Percentiles rank a stretch among this genome's conserved stretches.
phyloP scores from a whole-genome alignment of 805 yeast species.

The Pachysolen tannophilus region DNA sequence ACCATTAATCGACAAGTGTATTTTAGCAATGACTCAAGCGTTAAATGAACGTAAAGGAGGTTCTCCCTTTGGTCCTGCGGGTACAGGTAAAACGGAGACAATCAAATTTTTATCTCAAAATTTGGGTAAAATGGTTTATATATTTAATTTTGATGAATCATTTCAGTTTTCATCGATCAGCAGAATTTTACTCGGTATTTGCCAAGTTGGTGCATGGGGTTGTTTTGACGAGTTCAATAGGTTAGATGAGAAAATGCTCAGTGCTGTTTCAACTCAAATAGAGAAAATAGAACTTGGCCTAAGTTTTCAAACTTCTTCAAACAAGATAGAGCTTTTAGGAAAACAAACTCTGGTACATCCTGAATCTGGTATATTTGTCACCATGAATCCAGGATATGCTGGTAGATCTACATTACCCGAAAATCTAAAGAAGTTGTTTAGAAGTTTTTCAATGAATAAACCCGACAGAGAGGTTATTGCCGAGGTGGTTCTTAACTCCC shows the following conservation, averaged over 20 bases:
- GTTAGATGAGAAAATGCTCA: constrained; percentile 57
- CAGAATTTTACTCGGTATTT: constrained; percentile 68
- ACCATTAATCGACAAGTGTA: constrained; percentile 58
- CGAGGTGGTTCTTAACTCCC: constrained; percentile 62
- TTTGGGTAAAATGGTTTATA: constrained; percentile 74
- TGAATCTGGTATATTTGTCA: constrained; percentile 70
- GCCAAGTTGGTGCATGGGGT: constrained; percentile 86
- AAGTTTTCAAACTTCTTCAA: constrained; percentile 3
- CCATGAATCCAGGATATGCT: constrained; percentile 84
- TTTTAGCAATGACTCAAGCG: constrained; percentile 66
- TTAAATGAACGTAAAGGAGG: constrained; percentile 74
- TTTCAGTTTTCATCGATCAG: constrained; percentile 78
- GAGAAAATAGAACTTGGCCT: constrained; percentile 61
- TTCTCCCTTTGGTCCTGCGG: constrained; percentile 92
- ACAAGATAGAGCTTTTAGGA: constrained; percentile 34
- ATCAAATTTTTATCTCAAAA: constrained; percentile 76
- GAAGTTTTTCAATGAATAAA: constrained; percentile 62
- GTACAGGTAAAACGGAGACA: constrained; percentile 94
- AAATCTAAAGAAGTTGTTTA: constrained; percentile 70
- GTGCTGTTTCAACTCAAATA: constrained; percentile 79
- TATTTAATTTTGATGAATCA: constrained; percentile 86
- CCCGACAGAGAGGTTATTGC: constrained; percentile 69
- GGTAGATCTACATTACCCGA: constrained; percentile 84
- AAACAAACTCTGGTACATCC: constrained; percentile 29
- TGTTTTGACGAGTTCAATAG: constrained; percentile 95